Conservation (phyloP, 192 early-diverging fungal species). For the Podila minutissima region DNA sequence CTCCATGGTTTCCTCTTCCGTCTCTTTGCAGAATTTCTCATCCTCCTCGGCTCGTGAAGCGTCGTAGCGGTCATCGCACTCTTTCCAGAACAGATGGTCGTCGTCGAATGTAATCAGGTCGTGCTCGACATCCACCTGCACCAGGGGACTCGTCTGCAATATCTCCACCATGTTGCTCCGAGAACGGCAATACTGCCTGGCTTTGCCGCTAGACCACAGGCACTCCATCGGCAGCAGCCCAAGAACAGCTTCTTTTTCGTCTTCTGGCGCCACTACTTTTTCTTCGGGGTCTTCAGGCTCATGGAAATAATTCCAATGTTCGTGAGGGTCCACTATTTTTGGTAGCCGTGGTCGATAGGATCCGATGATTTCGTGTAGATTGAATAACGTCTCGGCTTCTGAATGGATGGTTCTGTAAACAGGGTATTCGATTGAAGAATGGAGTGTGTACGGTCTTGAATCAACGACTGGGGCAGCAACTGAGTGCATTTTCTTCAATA, state of each 20-base stretch:
- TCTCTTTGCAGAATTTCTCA: background rate
- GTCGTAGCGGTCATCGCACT: conserved; percentile 16
- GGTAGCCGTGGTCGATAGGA: conserved; percentile 16
- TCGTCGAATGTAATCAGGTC: conserved; percentile 17
- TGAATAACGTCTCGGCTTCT: conserved; percentile 33
- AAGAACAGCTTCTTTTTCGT: conserved; percentile 11
- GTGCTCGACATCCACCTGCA: conserved; percentile 15
- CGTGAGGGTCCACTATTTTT: background rate
- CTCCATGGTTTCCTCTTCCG: too few species aligned
- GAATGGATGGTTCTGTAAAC: conserved; percentile 54
- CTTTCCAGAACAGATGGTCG: conserved; percentile 17
- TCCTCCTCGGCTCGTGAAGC: background rate
- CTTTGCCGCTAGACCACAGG: conserved; percentile 23
- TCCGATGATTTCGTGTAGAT: conserved; percentile 51
- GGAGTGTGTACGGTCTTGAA: conserved; percentile 24
- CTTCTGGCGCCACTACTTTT: background rate
- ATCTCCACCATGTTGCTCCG: conserved; percentile 31
- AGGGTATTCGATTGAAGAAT: conserved; percentile 64
- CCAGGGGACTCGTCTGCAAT: conserved; percentile 29
- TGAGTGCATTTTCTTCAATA: conserved; percentile 52
- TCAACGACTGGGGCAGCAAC: background rate
- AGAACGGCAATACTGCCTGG: conserved; percentile 64
- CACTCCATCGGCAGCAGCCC: conserved; percentile 6
- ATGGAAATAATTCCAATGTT: background rate
- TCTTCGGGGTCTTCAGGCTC: background rate